A percentile compares a stretch with the other conserved stretches of the same genome.
These are phyloP conservation scores for Sanghuangporus sanghuang DNA, from an alignment of 1,284 basidiomycete species.

Conservation along the genomic window DNA sequence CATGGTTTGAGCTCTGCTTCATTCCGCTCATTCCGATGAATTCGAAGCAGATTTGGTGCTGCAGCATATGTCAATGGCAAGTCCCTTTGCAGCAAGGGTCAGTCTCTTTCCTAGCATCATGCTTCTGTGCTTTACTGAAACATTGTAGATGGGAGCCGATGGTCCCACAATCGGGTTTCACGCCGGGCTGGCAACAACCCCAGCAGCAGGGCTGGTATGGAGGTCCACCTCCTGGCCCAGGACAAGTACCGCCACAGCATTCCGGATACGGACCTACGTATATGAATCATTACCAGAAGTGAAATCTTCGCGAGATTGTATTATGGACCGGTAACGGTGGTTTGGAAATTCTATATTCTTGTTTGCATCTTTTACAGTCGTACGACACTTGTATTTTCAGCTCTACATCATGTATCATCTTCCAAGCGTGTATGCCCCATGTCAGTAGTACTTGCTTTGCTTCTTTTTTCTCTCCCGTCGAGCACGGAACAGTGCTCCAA, in stretches of 20 bases:
- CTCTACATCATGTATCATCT: not conserved
- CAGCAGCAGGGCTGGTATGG: constrained; percentile 5
- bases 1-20: constrained; percentile 50
- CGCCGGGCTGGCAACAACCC: constrained; percentile 15
- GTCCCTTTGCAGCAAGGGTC: constrained; percentile 41
- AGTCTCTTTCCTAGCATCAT: constrained; percentile 20
- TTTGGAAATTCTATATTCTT: not conserved
- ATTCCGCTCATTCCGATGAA: constrained; percentile 44
- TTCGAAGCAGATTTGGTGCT: constrained; percentile 44
- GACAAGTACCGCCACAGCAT: constrained; percentile 7
- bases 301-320: not conserved
- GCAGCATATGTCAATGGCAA: constrained; percentile 46
- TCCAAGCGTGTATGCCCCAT: constrained; percentile 1
- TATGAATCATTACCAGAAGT: constrained; percentile 13
- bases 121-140: constrained; percentile 1
- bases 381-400: not conserved
- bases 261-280: constrained; percentile 10
- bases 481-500: constrained; percentile 12
- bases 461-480: constrained; percentile 12
- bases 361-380: not conserved
- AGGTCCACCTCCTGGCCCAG: not conserved
- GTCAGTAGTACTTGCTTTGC: not conserved
- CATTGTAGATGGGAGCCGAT: constrained; percentile 41
- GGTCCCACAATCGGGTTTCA: constrained; percentile 20
- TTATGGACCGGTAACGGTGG: not conserved